These are phyloP conservation scores for Pythium aphanidermatum DNA, from an alignment of 352 stramenopile genomes.

Conservation along the genomic window DNA sequence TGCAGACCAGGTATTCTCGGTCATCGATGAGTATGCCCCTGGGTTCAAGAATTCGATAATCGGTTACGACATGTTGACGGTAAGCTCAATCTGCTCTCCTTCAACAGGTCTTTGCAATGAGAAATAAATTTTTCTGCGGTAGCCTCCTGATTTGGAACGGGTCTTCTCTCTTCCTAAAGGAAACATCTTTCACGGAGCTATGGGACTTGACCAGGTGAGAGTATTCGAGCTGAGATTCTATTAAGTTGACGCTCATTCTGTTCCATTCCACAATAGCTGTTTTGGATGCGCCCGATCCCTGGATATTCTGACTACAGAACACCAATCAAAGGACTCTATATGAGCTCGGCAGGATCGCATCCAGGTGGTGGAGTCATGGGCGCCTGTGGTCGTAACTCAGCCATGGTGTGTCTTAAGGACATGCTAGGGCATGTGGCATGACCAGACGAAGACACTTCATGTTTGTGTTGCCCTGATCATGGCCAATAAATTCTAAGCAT, in stretches of 20 bases:
- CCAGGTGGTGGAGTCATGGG: conserved; percentile 90
- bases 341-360: conserved; percentile 82
- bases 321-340: conserved; percentile 75
- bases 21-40: conserved; percentile 84
- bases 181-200: conserved; percentile 89
- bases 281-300: conserved; percentile 81
- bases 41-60: conserved; percentile 83
- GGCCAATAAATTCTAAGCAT: background rate
- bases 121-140: background rate
- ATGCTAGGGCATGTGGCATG: too few species aligned
- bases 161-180: conserved; percentile 83
- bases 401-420: conserved; percentile 65
- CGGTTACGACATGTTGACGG: conserved; percentile 82
- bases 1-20: conserved; percentile 75
- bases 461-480: background rate
- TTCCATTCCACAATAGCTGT: conserved; percentile 38
- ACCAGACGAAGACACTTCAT: conserved; percentile 2
- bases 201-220: conserved; percentile 84
- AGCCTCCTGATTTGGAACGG: conserved; percentile 82
- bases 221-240: background rate
- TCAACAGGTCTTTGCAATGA: too few species aligned
- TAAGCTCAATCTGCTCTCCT: too few species aligned
- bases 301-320: conserved; percentile 83
- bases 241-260: background rate
- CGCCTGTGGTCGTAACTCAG: conserved; percentile 79